Percentiles rank a stretch among this genome's conserved stretches.
Conservation (phyloP, 441 rosid genomes). For the Raphanus hybrid region DNA sequence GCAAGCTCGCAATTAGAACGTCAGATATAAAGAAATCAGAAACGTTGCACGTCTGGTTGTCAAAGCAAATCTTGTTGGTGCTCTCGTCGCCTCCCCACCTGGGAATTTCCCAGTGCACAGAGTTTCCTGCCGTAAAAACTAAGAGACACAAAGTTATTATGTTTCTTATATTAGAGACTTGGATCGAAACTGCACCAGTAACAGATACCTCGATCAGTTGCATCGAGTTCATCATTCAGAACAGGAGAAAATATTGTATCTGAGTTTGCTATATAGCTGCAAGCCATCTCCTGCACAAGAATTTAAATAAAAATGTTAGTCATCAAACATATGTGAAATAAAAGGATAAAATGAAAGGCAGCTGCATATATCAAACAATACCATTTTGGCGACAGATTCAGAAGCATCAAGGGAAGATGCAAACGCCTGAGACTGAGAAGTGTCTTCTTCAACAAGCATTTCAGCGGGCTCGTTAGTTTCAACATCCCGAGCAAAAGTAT, state of each 20-base stretch:
- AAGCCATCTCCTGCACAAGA: constrained; percentile 37
- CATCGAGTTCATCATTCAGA: constrained; percentile 43
- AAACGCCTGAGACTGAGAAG: constrained; percentile 34
- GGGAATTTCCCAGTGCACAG: constrained; percentile 47
- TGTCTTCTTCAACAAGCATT: constrained; percentile 40
- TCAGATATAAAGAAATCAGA: constrained; percentile 85
- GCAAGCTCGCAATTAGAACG: constrained; percentile 74
- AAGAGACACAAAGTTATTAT: constrained; percentile 15
- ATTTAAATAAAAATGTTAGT: background rate
- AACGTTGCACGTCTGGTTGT: constrained; percentile 71
- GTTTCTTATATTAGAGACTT: background rate
- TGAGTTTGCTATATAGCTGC: constrained; percentile 32
- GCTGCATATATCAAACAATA: constrained; percentile 11
- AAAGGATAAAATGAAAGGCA: background rate
- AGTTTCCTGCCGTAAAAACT: constrained; percentile 46
- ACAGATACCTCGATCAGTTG: constrained; percentile 40
- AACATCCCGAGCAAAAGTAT: constrained; percentile 32
- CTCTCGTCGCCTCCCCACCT: constrained; percentile 57
- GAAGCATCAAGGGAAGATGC: constrained; percentile 29
- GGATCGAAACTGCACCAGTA: constrained; percentile 4
- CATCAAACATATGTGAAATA: constrained; percentile 9
- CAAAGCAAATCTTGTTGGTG: constrained; percentile 57
- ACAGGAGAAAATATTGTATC: constrained; percentile 47
- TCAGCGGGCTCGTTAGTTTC: constrained; percentile 41
- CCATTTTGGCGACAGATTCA: constrained; percentile 33